Evolutionary conservation across 257 asterid genomes (phyloP), one percentile per base, ranked within the genome.

Genomic region (Ligustrum vulgare): DNA sequence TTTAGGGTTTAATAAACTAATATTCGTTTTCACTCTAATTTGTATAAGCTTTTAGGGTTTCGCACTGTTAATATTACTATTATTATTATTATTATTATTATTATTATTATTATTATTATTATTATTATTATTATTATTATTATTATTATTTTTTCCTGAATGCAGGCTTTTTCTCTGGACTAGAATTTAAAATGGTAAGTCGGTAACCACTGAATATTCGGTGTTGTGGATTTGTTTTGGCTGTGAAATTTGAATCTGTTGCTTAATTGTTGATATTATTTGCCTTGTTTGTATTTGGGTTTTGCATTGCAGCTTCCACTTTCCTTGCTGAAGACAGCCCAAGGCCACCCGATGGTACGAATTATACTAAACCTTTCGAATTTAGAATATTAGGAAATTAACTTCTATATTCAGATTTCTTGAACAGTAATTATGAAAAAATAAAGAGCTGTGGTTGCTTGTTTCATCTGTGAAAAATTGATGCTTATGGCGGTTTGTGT

Each of bases 311-410:
- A 93, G 98, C 93, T 93, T 86, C 98, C 98, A 47, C 97, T 93
- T 80, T 93, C 96, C 69, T 82, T 93, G 76, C 97, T 93, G 75
- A 93, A 93, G 90, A 90, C 96, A 51, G 95, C 98, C 35, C 98
- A 91, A 83, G 98, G 97, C 12, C 98, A 91, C 86, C 98, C 98
- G 75, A 93, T 93, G 98, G 98, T 93, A 85, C 62, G 75, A 18
- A 23, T 51, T 70, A 70, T 43, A 39, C 72, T 70, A 63, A 41
- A 75, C 35, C 69, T 66, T 54, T 58, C 20, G 34, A 11, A 60
- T 25, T 60, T 60, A 22, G 67, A 60, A 60, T 5, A 60, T 22
- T n/a, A 8, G 58, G 23, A 69, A 67, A 1, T 20, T 72, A 62
- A 60, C 33, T 62, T 41, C 60, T 67, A 4, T 64, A 2, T 25